phyloP scores from a whole-genome alignment of 768 basidiomycete species.

The Jaapia argillacea region DNA sequence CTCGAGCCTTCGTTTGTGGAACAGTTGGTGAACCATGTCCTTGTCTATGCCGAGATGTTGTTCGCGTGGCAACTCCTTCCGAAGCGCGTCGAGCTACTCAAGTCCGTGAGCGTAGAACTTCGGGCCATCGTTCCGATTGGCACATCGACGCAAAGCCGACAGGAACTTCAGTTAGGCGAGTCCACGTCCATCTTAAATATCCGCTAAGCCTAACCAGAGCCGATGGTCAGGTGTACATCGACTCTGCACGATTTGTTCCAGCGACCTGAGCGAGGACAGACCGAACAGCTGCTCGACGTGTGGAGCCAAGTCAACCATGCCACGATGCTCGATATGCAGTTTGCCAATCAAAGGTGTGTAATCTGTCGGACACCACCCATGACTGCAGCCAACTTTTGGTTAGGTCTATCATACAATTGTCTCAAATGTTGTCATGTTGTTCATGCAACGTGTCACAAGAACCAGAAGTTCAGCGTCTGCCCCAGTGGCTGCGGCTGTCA shows the following conservation, averaged over 20 bases:
- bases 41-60: constrained; percentile 66
- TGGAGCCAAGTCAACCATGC: constrained; percentile 29
- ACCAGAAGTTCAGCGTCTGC: constrained; percentile 10
- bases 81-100: constrained; percentile 67
- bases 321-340: constrained; percentile 63
- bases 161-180: constrained; percentile 28
- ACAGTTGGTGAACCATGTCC: constrained; percentile 43
- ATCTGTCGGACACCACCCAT: background rate
- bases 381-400: constrained; percentile 13
- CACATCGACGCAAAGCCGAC: constrained; percentile 12
- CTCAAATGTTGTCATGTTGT: constrained; percentile 14
- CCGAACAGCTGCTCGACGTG: constrained; percentile 33
- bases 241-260: constrained; percentile 9
- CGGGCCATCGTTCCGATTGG: constrained; percentile 11
- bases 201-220: background rate
- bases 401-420: constrained; percentile 17
- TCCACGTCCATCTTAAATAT: constrained; percentile 3
- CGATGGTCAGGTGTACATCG: constrained; percentile 6
- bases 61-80: constrained; percentile 63
- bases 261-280: constrained; percentile 35
- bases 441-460: constrained; percentile 16
- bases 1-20: constrained; percentile 23
- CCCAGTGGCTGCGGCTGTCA: constrained; percentile 19
- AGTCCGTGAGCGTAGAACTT: constrained; percentile 40
- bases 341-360: constrained; percentile 62